Percentiles rank a stretch among this genome's conserved stretches.
Conservation (phyloP, 345 rosid genomes). For the Erysimum cheiranthoides region DNA sequence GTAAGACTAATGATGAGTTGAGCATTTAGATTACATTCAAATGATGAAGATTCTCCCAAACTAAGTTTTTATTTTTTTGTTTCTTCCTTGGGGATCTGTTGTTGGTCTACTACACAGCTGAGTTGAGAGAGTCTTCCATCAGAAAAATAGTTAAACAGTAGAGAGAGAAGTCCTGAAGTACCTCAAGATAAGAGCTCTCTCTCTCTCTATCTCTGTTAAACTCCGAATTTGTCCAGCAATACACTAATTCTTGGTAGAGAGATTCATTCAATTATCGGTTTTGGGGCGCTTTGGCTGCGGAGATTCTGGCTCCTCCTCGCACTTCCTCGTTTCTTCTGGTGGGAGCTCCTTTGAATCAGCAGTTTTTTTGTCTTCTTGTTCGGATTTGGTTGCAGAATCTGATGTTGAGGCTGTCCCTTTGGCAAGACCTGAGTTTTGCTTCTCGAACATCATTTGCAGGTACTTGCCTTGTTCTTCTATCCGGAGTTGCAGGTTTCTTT, state of each 20-base stretch:
- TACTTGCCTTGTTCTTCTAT: slow-evolving; percentile 97
- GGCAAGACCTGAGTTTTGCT: slow-evolving; percentile 70
- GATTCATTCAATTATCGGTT: slow-evolving; percentile 34
- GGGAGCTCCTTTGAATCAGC: slow-evolving; percentile 32
- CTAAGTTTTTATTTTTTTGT: slow-evolving; percentile 32
- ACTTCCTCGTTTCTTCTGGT: slow-evolving; percentile 38
- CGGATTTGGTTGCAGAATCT: slow-evolving; percentile 45
- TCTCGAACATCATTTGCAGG: slow-evolving; percentile 97
- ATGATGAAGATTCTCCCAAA: slow-evolving; percentile 44
- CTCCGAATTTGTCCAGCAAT: slow-evolving; percentile 17
- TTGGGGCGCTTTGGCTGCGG: slow-evolving; percentile 44
- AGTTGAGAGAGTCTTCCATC: slow-evolving; percentile 43
- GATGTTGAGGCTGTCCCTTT: slow-evolving; percentile 63
- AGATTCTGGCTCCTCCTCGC: slow-evolving; percentile 42
- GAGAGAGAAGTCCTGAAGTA: slow-evolving; percentile 30
- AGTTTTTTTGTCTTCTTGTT: slow-evolving; percentile 49
- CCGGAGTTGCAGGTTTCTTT: slow-evolving; percentile 87
- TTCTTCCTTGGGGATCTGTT: slow-evolving; percentile 40
- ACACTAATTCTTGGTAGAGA: neutral
- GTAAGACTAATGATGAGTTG: slow-evolving; percentile 38
- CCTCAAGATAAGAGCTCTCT: slow-evolving; percentile 16
- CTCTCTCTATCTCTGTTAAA: slow-evolving; percentile 34
- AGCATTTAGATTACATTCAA: slow-evolving; percentile 41
- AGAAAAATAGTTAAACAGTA: slow-evolving; percentile 34
- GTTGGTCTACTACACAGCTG: slow-evolving; percentile 41